Conservation (phyloP, 352 stramenopile species). For the Globisporangium lucens region DNA sequence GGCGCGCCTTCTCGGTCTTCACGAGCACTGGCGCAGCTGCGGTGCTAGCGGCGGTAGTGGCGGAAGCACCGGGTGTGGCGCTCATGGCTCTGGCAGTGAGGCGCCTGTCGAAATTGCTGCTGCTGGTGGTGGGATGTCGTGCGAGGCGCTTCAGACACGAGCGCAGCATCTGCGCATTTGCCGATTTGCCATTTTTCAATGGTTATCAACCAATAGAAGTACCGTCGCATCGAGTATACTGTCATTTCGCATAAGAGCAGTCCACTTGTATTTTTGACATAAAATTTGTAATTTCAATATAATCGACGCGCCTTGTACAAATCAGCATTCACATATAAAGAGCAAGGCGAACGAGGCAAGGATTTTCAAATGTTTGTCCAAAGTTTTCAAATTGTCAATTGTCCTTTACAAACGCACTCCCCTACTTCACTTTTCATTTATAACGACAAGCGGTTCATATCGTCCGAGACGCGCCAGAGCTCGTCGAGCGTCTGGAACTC, state of each 20-base stretch:
- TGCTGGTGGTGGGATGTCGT: neutral
- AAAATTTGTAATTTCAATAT: neutral
- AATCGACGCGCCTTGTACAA: neutral
- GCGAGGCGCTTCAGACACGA: neutral
- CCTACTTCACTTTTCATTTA: slow-evolving; percentile 21
- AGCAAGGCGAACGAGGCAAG: neutral
- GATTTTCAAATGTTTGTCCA: neutral
- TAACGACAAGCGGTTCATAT: slow-evolving; percentile 82
- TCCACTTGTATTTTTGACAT: neutral
- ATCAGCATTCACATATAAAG: neutral
- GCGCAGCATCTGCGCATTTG: neutral
- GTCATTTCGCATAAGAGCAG: neutral
- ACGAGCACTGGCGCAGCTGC: neutral
- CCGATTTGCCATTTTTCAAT: neutral
- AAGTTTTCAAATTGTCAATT: neutral
- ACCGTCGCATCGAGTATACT: neutral
- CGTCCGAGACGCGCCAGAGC: slow-evolving; percentile 80
- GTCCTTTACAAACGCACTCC: slow-evolving; percentile 1
- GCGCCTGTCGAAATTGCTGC: neutral
- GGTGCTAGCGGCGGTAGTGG: neutral
- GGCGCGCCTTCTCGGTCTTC: slow-evolving; percentile 20
- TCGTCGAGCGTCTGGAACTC: slow-evolving; percentile 81
- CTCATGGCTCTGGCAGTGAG: neutral
- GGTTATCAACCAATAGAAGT: neutral
- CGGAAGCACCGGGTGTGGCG: neutral